phyloP scores from a whole-genome alignment of 2,329 filamentous ascomycete species.

The Aspergillus tanneri region DNA sequence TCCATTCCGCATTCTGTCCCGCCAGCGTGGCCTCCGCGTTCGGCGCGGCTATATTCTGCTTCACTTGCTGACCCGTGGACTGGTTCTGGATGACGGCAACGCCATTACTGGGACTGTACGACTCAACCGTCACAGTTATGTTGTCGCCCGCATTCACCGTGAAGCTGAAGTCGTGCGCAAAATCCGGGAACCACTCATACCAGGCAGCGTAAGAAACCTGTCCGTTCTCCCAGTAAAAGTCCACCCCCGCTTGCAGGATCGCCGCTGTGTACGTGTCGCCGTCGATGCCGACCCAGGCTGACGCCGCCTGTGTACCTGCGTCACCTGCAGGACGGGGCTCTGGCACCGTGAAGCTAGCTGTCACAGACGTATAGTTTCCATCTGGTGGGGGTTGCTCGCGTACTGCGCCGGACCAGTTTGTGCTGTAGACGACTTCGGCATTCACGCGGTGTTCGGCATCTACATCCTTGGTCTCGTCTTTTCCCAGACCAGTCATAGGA shows the following conservation, averaged over 20 bases:
- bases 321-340: constrained; percentile 45
- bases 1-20: constrained; percentile 62
- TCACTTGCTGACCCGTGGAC: constrained; percentile 53
- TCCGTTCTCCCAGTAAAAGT: constrained; percentile 52
- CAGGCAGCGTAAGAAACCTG: constrained; percentile 53
- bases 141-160: constrained; percentile 47
- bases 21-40: constrained; percentile 45
- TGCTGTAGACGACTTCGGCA: constrained; percentile 50
- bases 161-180: constrained; percentile 55
- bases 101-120: constrained; percentile 43
- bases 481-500: constrained; percentile 19
- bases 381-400: constrained; percentile 45
- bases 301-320: constrained; percentile 47
- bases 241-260: constrained; percentile 59
- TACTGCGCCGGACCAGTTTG: constrained; percentile 62
- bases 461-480: constrained; percentile 17
- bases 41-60: constrained; percentile 52
- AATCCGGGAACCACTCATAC: constrained; percentile 63
- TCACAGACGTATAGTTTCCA: constrained; percentile 48
- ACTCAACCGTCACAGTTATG: constrained; percentile 44
- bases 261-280: constrained; percentile 57
- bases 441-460: constrained; percentile 12
- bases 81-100: constrained; percentile 53
- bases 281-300: constrained; percentile 63
- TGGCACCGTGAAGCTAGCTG: constrained; percentile 53